Evolutionary conservation across 371 early-diverging fungal species (phyloP), one percentile per base, ranked within the genome.

Genomic region (Actinomortierella ambigua): DNA sequence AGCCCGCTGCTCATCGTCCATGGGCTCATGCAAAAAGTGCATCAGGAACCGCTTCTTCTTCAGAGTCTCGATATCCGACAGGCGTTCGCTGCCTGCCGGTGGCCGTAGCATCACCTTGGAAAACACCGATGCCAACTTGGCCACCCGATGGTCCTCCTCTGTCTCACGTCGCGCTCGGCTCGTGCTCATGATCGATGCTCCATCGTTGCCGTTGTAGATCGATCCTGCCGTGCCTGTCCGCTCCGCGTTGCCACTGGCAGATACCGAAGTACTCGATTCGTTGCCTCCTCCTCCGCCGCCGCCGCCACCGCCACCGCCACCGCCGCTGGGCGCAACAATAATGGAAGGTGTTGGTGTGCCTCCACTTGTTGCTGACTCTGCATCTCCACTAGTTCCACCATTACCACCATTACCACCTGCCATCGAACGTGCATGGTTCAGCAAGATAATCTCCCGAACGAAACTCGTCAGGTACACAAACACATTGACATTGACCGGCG

Each of bases 401-500:
- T 34, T 34, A 11, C 11, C 11, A 11, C 11, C 11, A 11, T 34
- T 34, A 11, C 7, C 34, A 11, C 7, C 34, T 4, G 34, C 34
- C 11, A 11, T 34, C 34, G 11, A 4, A 6, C 34, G 34, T 6
- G 34, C 34, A 11, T 34, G 34, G 11, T 34, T 34, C 11, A 63
- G 50, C 15, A 73, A 57, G 44, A 89, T 79, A 6, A 89, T 82
- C 64, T 91, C 92, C 26, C 84, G 75, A 50, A 93, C 65, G 63
- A 95, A 93, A 50, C 86, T 82, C n/a, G 85, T 82, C 50, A 93
- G 68, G 63, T 92, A 93, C 26, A 89, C 79, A 29, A 95, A 84
- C 6, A 89, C 88, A 50, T 90, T 89, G 26, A 84, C 82, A 70
- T 90, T 87, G 18, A 84, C 84, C 0, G 80, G 69, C 2, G 91